These are phyloP conservation scores for Candida xyloterini DNA, from an alignment of 805 yeast species.

Conservation along the genomic window DNA sequence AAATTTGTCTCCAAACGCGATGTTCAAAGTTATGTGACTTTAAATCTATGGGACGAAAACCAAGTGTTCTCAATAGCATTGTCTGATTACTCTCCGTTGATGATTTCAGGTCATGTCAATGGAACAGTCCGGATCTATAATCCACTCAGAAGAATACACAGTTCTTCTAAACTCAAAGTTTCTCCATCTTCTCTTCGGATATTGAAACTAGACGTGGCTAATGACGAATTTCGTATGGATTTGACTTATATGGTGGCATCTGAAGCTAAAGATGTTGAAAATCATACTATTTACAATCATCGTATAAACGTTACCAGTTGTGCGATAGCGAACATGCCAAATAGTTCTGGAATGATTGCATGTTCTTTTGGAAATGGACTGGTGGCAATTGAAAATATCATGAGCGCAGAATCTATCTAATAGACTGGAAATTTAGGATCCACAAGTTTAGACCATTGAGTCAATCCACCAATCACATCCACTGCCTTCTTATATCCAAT, in stretches of 20 bases:
- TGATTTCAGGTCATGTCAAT: conserved; percentile 16
- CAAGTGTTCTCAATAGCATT: conserved; percentile 17
- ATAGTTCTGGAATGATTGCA: conserved; percentile 20
- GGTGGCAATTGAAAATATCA: conserved; percentile 28
- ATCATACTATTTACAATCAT: conserved; percentile 11
- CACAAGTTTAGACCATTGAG: conserved; percentile 59
- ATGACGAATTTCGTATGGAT: conserved; percentile 24
- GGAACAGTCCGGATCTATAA: conserved; percentile 23
- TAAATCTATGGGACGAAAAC: conserved; percentile 18
- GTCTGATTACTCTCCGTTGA: conserved; percentile 17
- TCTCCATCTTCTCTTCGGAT: conserved; percentile 19
- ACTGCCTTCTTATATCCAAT: conserved; percentile 48
- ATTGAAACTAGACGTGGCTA: conserved; percentile 22
- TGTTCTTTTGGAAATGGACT: conserved; percentile 31
- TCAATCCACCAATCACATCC: conserved; percentile 79
- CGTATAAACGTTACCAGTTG: conserved; percentile 23
- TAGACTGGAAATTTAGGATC: conserved; percentile 65
- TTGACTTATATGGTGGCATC: conserved; percentile 15
- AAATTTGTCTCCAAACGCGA: conserved; percentile 23
- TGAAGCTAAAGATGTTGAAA: conserved; percentile 13
- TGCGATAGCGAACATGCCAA: conserved; percentile 16
- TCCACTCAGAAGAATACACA: conserved; percentile 12
- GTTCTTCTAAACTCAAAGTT: conserved; percentile 11
- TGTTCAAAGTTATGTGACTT: conserved; percentile 7
- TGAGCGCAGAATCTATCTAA: conserved; percentile 29